phyloP scores from a whole-genome alignment of 331 rosid genomes.

The Rosa hybrid region DNA sequence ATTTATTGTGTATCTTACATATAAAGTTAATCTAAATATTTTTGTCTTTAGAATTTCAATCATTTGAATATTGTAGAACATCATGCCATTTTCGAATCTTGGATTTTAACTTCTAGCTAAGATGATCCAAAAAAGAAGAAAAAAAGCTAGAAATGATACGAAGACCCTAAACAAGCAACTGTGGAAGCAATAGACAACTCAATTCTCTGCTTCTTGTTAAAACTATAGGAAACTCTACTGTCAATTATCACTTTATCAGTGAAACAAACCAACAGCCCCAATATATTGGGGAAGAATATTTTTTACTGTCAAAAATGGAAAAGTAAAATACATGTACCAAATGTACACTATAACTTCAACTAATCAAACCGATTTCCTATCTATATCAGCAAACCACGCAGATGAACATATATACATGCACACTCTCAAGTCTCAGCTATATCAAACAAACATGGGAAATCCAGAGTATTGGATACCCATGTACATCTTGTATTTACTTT shows the following conservation, averaged over 20 bases:
- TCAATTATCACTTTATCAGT: background rate
- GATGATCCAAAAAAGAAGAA: background rate
- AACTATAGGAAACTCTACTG: background rate
- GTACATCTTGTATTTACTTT: conserved; percentile 32
- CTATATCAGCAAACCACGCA: conserved; percentile 33
- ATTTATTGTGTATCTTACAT: too few species aligned
- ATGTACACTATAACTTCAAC: conserved; percentile 41
- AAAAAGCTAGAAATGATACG: background rate
- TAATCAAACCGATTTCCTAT: conserved; percentile 29
- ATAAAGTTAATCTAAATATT: background rate
- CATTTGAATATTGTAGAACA: background rate
- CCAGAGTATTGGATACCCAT: conserved; percentile 27
- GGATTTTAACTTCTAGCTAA: background rate
- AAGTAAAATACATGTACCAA: conserved; percentile 32
- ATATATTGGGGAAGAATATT: background rate
- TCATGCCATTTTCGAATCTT: background rate
- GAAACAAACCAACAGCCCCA: background rate
- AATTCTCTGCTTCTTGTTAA: background rate
- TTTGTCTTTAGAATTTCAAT: too few species aligned
- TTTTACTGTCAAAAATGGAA: background rate
- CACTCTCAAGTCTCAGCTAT: conserved; percentile 35
- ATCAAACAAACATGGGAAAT: conserved; percentile 40
- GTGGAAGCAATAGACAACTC: background rate
- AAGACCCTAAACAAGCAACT: background rate
- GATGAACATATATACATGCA: conserved; percentile 35